Evolutionary conservation across 345 rosid species (phyloP), one percentile per base, ranked within the genome.

Genomic region (Linum usitatissimum): DNA sequence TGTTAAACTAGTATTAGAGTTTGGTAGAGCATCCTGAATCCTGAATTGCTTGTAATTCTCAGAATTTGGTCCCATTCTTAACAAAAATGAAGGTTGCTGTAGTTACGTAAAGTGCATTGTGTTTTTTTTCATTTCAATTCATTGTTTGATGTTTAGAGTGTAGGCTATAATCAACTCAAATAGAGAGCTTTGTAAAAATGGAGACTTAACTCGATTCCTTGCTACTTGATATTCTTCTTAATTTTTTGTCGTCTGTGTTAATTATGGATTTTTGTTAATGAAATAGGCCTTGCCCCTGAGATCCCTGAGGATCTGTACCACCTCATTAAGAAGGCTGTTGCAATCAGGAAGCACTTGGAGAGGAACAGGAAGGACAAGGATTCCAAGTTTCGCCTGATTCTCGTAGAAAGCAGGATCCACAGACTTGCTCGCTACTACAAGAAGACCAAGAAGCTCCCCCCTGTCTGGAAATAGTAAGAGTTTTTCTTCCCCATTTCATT

Each of bases 361-460:
- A 60, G 63, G 63, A 60, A 60, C 63, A 34, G 63, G 21, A 60
- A 60, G 63, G 63, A 60, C 19, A 60, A 60, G 49, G 63, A 60
- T 9, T 60, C 63, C 48, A 60, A 60, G 48, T 60, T 60, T n/a
- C n/a, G 63, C 9, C 21, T 60, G 49, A 60, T 60, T 60, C 39
- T 60, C 5, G 63, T 60, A 6, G 63, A 60, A 49, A 60, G 63
- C 49, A 60, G 63, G 19, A 60, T 60, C 20, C 63, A 60, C 63
- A 30, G 63, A 3, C 48, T 60, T 6, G 63, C 63, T 18, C 63
- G 63, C 18, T 60, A 60, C 39, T 60, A 60, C 63, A 60, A 60
- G 63, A 60, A 60, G 63, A 60, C 63, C 13, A 60, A 60, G 63
- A 60, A 60, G 63, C 63, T 60, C 9, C 63, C 63, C n/a, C 63